Evolutionary conservation across 257 asterid species (phyloP).

Genomic region (Phtheirospermum japonicum): DNA sequence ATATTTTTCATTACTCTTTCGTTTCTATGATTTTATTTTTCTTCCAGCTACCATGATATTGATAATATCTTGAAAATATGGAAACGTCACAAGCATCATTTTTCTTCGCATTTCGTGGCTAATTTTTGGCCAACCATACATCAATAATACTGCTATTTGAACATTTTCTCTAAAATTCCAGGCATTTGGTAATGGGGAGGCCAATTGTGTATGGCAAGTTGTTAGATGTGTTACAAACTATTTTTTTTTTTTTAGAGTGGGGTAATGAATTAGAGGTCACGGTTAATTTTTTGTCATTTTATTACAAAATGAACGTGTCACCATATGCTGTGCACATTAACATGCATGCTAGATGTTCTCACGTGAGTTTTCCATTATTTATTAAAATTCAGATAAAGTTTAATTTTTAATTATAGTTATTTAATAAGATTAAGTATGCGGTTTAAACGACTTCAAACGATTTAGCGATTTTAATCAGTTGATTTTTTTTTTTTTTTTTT

Average conservation of each 20-base stretch:
- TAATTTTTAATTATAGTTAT: too few species aligned
- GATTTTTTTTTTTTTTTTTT: too few species aligned
- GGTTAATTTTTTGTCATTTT: slow-evolving; percentile 10
- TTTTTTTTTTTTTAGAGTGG: too few species aligned
- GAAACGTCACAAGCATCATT: not conserved
- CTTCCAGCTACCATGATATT: not conserved
- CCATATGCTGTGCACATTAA: slow-evolving; percentile 12
- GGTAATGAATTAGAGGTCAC: not conserved
- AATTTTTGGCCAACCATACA: not conserved
- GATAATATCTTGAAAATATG: not conserved
- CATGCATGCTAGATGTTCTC: slow-evolving; percentile 18
- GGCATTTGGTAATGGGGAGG: not conserved
- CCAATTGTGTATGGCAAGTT: not conserved
- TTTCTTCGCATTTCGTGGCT: not conserved
- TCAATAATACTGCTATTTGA: not conserved
- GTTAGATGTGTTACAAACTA: not conserved
- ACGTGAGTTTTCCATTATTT: not conserved
- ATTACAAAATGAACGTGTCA: not conserved
- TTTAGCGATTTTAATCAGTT: too few species aligned
- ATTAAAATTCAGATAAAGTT: too few species aligned
- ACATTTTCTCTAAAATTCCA: not conserved
- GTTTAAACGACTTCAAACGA: too few species aligned
- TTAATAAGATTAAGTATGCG: too few species aligned
- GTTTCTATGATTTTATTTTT: too few species aligned
- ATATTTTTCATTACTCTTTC: too few species aligned